Conservation (phyloP, 805 yeast species). For the Wickerhamomyces canadensis region DNA sequence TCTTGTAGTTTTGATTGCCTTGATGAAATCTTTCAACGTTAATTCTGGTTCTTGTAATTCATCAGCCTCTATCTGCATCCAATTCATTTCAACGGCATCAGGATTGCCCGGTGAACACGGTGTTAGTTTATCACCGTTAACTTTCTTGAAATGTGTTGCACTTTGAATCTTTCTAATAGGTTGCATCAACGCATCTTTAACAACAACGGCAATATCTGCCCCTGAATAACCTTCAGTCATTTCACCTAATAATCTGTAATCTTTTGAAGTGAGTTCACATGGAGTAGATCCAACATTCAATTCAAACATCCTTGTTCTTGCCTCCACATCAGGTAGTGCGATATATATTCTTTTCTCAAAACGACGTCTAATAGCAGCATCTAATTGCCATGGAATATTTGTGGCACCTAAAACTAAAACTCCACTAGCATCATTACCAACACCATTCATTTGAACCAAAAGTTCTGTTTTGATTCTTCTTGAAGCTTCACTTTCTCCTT, state of each 20-base stretch:
- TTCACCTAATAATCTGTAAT: conserved; percentile 72
- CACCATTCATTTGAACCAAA: conserved; percentile 91
- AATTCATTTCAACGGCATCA: conserved; percentile 81
- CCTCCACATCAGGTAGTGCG: conserved; percentile 90
- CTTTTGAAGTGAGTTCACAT: conserved; percentile 66
- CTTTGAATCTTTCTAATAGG: conserved; percentile 93
- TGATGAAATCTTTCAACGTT: conserved; percentile 86
- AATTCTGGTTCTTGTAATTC: conserved; percentile 87
- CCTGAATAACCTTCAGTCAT: conserved; percentile 98
- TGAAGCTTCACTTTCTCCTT: conserved; percentile 98
- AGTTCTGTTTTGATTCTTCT: conserved; percentile 95
- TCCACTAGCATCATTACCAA: conserved; percentile 69
- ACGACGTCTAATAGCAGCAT: conserved; percentile 95
- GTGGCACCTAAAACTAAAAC: conserved; percentile 99
- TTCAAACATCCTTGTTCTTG: conserved; percentile 90
- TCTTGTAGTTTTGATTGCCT: conserved; percentile 84
- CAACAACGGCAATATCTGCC: conserved; percentile 94
- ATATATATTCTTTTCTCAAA: conserved; percentile 94
- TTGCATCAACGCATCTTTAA: conserved; percentile 96
- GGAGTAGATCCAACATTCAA: conserved; percentile 89
- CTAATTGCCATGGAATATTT: conserved; percentile 90
- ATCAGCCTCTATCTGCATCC: conserved; percentile 89
- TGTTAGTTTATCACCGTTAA: conserved; percentile 49
- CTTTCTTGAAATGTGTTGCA: conserved; percentile 88
- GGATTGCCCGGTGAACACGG: conserved; percentile 98